Conservation (phyloP, 768 basidiomycete species). For the Symmetrospora coprosmae region DNA sequence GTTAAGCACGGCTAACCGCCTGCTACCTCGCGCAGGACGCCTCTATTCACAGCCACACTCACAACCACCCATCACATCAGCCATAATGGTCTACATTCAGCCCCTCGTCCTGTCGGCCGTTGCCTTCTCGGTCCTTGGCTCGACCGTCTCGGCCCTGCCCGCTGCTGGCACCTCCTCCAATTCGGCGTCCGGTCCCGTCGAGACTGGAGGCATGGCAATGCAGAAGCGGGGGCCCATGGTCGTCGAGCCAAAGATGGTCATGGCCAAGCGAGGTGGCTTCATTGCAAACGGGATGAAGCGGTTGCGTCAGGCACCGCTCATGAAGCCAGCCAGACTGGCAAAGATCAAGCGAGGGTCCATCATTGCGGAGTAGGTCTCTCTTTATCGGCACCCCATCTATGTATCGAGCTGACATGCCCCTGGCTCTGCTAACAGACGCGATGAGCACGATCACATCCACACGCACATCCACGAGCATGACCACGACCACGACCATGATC, state of each 20-base stretch:
- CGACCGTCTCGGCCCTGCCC: conserved; percentile 1
- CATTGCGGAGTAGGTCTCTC: no score
- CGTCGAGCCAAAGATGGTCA: no score
- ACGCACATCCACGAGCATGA: not conserved
- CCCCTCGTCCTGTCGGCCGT: not conserved
- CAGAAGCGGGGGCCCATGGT: no score
- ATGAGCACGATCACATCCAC: no score
- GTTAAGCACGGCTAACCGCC: not conserved
- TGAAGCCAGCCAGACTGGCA: conserved; percentile 2
- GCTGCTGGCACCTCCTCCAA: no score
- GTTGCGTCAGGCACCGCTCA: conserved; percentile 1
- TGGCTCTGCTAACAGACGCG: no score
- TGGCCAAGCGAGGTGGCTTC: conserved; percentile 5
- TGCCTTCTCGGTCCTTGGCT: not conserved
- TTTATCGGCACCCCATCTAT: no score
- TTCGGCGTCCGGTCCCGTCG: no score
- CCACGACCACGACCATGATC: not conserved
- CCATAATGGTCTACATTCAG: conserved; percentile 5
- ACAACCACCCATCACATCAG: not conserved
- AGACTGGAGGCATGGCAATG: no score
- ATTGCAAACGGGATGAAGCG: not conserved
- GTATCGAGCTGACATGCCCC: no score
- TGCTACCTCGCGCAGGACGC: not conserved
- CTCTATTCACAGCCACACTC: not conserved
- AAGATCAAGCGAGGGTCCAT: conserved; percentile 2